Evolutionary conservation across 768 basidiomycete genomes (phyloP).

Genomic region (Sarcomyxa edulis): DNA sequence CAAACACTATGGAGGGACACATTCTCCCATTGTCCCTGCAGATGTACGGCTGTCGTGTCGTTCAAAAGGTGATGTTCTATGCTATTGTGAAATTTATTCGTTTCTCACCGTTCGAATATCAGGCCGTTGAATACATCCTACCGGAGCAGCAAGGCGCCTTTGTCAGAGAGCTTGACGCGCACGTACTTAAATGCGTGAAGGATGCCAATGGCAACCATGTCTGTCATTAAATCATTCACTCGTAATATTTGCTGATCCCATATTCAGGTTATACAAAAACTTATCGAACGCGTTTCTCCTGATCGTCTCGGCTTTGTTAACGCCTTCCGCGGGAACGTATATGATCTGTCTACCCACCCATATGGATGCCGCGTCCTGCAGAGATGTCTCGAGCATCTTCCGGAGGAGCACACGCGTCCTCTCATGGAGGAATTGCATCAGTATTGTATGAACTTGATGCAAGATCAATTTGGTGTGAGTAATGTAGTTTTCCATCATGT

Average conservation of each 20-base stretch:
- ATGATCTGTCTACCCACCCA: conserved; percentile 79
- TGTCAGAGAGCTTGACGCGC: conserved; percentile 72
- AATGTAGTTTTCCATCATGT: conserved; percentile 6
- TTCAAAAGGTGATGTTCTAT: conserved; percentile 66
- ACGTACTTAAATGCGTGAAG: conserved; percentile 81
- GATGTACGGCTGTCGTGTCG: conserved; percentile 95
- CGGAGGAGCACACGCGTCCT: conserved; percentile 57
- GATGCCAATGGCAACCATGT: conserved; percentile 96
- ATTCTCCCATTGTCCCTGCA: conserved; percentile 75
- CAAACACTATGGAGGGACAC: conserved; percentile 70
- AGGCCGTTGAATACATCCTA: conserved; percentile 82
- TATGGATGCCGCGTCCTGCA: conserved; percentile 96
- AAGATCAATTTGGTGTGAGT: conserved; percentile 88
- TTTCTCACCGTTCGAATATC: conserved; percentile 6
- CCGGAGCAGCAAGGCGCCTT: conserved; percentile 75
- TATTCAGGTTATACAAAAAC: conserved; percentile 76
- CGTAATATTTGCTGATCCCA: neutral
- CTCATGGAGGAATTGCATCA: conserved; percentile 82
- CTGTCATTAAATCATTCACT: conserved; percentile 17
- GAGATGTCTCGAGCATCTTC: conserved; percentile 83
- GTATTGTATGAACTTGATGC: conserved; percentile 68
- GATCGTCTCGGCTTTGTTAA: conserved; percentile 74
- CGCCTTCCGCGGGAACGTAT: conserved; percentile 72
- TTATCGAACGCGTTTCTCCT: conserved; percentile 75
- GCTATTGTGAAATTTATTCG: conserved; percentile 6